These are phyloP conservation scores for Phytophthora gonapodyides DNA, from an alignment of 352 stramenopile genomes.

Conservation along the genomic window DNA sequence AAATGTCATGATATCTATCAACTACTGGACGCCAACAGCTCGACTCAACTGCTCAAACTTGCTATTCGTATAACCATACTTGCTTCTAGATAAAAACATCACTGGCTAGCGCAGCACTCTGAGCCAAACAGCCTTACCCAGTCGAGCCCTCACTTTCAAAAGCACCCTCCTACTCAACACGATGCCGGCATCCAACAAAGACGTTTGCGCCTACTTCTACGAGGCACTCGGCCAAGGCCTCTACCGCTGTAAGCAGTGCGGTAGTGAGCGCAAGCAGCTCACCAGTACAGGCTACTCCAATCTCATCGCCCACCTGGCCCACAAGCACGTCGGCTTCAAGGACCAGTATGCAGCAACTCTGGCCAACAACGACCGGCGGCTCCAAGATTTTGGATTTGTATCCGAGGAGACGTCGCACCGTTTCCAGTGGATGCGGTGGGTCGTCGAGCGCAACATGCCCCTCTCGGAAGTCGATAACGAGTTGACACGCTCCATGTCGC, in stretches of 20 bases:
- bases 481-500: not conserved
- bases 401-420: constrained; percentile 12
- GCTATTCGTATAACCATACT: too few species aligned
- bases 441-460: constrained; percentile 9
- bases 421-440: constrained; percentile 16
- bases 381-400: constrained; percentile 3
- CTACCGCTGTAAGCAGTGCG: constrained; percentile 9
- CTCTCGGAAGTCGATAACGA: constrained; percentile 11
- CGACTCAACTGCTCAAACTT: too few species aligned
- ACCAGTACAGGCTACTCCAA: constrained; percentile 14
- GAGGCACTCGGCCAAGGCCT: not conserved
- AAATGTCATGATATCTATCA: too few species aligned
- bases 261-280: constrained; percentile 4
- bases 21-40: too few species aligned
- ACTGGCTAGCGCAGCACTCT: not conserved
- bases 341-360: not conserved
- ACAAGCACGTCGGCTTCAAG: constrained; percentile 2
- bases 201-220: constrained; percentile 12
- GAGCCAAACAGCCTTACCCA: not conserved
- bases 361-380: not conserved
- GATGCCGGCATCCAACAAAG: constrained; percentile 3
- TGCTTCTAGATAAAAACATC: too few species aligned
- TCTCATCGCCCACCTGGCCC: not conserved
- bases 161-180: not conserved
- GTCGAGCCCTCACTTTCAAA: constrained; percentile 3